These are phyloP conservation scores for Quercus berberidifolia DNA, from an alignment of 306 rosid genomes.

Conservation along the genomic window DNA sequence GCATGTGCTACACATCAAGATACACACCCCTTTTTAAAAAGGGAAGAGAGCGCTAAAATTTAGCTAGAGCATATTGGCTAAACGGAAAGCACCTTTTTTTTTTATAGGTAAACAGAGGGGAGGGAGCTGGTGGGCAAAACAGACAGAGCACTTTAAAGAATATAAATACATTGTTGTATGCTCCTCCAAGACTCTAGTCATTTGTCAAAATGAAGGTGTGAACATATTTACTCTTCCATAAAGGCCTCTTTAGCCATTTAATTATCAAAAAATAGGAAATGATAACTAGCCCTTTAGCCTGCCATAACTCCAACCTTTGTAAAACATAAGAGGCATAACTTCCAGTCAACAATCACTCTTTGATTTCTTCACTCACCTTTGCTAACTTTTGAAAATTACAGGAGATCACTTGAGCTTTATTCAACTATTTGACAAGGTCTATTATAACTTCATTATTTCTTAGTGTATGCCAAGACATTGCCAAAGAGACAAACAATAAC, in stretches of 20 bases:
- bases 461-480: background rate
- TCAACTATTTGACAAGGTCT: too few relatives aligned
- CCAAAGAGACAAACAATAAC: background rate
- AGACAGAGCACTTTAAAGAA: background rate
- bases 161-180: background rate
- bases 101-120: too few relatives aligned
- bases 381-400: background rate
- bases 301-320: background rate
- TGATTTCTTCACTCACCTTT: background rate
- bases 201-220: background rate
- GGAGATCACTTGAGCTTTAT: background rate
- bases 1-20: background rate
- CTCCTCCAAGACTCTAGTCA: background rate
- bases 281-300: background rate
- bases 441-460: background rate
- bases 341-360: background rate
- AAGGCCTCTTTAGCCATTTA: background rate
- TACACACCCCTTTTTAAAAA: too few relatives aligned
- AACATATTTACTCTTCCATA: background rate
- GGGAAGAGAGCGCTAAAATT: background rate
- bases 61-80: background rate
- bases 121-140: background rate
- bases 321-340: background rate
- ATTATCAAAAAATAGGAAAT: too few relatives aligned
- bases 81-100: too few relatives aligned